Evolutionary conservation across 2,329 filamentous ascomycete genomes (phyloP), one percentile per base, ranked within the genome.

Genomic region (Endoconidiophora laricicola): DNA sequence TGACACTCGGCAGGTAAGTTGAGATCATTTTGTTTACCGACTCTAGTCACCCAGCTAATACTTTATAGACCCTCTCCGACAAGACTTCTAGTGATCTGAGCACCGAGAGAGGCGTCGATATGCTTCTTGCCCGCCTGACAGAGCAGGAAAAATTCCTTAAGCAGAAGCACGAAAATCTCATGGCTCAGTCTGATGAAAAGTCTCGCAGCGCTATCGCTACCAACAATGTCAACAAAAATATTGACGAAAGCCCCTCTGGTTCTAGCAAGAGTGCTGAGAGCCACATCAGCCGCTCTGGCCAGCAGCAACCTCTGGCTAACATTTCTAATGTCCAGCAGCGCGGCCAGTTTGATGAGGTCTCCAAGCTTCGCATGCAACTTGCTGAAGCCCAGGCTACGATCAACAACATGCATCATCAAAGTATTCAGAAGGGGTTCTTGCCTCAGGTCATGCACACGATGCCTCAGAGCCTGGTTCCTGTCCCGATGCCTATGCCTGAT

Each of bases 291-390:
- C 12, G 44, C 16, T 36, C 38, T 39, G 12, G 24, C 44, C n/a
- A 45, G 44, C 20, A 37, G 33, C 18, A 43, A 45, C 24, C 33
- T 20, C 24, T 29, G 10, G n/a, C 43, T 45, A 20, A 29, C n/a
- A n/a, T 45, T 45, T n/a, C 23, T 6, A 12, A 18, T 22, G 24
- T 45, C n/a, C 20, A n/a, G n/a, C 26, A 26, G 22, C 43, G n/a
- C 16, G 24, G 4, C 5, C 33, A 65, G 48, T 65, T 66, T 29
- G 74, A 78, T 26, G 81, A 86, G 60, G 65, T 87, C 24, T 65
- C 78, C 53, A 77, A 76, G 47, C 69, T 88, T 52, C 50, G 46
- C 3, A 84, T 83, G 66, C 77, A 87, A 63, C 73, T 90, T 47
- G 79, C 80, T 41, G 72, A 78, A 54, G 82, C 83, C 36, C 77